A percentile compares a stretch with the other conserved stretches of the same genome.
Evolutionary conservation across 2,329 filamentous ascomycete genomes (phyloP).

Genomic region (Diaporthe vaccinii): DNA sequence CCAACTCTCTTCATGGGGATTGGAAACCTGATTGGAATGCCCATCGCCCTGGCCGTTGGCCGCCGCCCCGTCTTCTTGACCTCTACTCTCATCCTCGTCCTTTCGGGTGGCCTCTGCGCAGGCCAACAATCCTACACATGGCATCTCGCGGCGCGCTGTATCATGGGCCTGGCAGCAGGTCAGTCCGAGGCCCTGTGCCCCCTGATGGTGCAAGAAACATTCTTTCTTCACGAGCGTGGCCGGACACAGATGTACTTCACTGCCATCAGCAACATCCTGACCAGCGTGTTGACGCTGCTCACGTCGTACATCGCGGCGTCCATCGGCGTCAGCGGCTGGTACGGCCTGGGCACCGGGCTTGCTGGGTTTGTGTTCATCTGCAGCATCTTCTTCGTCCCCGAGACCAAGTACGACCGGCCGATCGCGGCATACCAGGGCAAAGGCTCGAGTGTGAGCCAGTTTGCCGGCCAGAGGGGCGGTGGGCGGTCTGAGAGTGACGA

Average conservation of each 20-base stretch:
- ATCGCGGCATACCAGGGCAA: slow-evolving; percentile 17
- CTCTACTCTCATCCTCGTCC: not conserved
- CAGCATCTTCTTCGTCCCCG: slow-evolving; percentile 58
- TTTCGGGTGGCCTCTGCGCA: slow-evolving; percentile 1
- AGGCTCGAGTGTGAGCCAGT: slow-evolving; percentile 1
- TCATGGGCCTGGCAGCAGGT: slow-evolving; percentile 42
- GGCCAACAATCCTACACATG: slow-evolving; percentile 1
- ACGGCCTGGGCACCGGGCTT: slow-evolving; percentile 44
- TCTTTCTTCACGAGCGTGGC: slow-evolving; percentile 39
- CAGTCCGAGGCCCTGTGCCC: slow-evolving; percentile 56
- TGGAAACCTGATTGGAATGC: slow-evolving; percentile 15
- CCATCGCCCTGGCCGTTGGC: not conserved
- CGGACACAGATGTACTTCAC: slow-evolving; percentile 37
- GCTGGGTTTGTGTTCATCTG: slow-evolving; percentile 55
- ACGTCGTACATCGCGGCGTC: slow-evolving; percentile 37
- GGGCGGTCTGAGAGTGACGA: not conserved
- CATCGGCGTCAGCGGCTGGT: slow-evolving; percentile 35
- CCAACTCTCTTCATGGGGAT: slow-evolving; percentile 19
- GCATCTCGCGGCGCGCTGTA: slow-evolving; percentile 9
- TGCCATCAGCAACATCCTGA: slow-evolving; percentile 35
- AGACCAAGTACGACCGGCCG: slow-evolving; percentile 37
- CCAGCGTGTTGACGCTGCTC: slow-evolving; percentile 29
- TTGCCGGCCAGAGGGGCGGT: not conserved
- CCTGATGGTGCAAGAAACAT: slow-evolving; percentile 42
- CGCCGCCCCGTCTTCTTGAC: slow-evolving; percentile 3